Evolutionary conservation across 1,139 yeast genomes (phyloP), one percentile per base, ranked within the genome.

Genomic region (Magnusiomyces fungicola): DNA sequence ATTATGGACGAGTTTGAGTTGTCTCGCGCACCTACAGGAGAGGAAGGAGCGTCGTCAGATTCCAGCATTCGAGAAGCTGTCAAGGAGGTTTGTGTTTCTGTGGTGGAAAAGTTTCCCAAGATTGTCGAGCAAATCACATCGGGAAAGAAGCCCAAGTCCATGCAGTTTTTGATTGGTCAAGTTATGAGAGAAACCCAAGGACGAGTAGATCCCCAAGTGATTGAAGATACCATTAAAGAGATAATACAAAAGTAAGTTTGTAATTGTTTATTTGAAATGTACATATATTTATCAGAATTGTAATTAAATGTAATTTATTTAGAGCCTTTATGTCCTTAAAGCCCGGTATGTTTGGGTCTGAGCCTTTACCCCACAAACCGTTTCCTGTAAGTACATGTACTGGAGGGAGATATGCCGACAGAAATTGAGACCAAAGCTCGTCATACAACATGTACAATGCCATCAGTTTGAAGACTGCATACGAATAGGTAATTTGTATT

Each of bases 181-280:
- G 95, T 89, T 16, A 88, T 94, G 96, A 77, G 80, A 57, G 70
- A 74, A 52, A 76, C 87, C 1, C 81, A 80, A 54, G 96, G 96
- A 1, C 52, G 65, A 23, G 59, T 62, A 10, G 63, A 61, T 43
- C 64, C 67, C 4, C 50, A 52, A n/a, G 39, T 47, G 12, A 46
- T 55, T 40, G 56, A 56, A 49, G 30, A 14, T 6, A 22, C 34
- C 12, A n/a, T 32, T 32, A n/a, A n/a, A n/a, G 18, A 32, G 16
- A 3, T 32, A n/a, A 4, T 32, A 4, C 14, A 32, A 32, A 32
- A 32, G 16, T 32, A 32, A 32, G 3, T 27, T 27, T 27, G 14
- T 27, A 27, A 9, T 27, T 27, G 32, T 27, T 9, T 27, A 27
- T 27, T 27, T 27, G 12, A 27, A 27, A 27, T 27, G 32, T n/a